phyloP scores from a whole-genome alignment of 2,329 filamentous ascomycete genomes.

The Clonostachys rhizophaga region DNA sequence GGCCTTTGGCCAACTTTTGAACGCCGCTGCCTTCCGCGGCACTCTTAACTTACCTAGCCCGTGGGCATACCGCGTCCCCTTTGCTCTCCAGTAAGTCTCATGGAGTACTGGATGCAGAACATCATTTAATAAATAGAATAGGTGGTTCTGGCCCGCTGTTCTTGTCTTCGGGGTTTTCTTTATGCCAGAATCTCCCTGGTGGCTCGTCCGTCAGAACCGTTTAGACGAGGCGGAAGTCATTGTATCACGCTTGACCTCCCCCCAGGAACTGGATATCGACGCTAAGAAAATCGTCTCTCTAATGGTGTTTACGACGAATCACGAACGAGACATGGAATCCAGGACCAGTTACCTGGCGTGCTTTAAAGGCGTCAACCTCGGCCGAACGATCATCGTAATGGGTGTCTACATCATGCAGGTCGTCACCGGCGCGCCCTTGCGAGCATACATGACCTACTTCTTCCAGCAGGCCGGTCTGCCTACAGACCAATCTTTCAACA shows the following conservation, averaged over 20 bases:
- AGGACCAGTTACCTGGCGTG: slow-evolving; percentile 30
- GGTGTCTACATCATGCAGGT: slow-evolving; percentile 28
- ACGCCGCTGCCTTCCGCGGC: slow-evolving; percentile 26
- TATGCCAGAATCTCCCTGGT: slow-evolving; percentile 39
- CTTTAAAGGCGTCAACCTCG: slow-evolving; percentile 35
- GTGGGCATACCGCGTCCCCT: slow-evolving; percentile 28
- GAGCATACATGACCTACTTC: slow-evolving; percentile 40
- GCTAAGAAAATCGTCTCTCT: slow-evolving; percentile 39
- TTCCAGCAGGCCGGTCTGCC: slow-evolving; percentile 33
- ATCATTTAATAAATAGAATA: not conserved
- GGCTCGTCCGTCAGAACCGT: slow-evolving; percentile 28
- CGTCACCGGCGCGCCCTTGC: slow-evolving; percentile 26
- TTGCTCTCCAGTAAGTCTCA: slow-evolving; percentile 26
- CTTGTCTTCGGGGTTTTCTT: slow-evolving; percentile 26
- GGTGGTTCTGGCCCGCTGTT: slow-evolving; percentile 32
- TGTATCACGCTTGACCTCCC: not conserved
- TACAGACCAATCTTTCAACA: slow-evolving; percentile 24
- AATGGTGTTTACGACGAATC: slow-evolving; percentile 50
- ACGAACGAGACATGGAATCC: slow-evolving; percentile 27
- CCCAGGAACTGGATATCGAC: slow-evolving; percentile 6
- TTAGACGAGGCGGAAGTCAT: slow-evolving; percentile 18
- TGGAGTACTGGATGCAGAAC: slow-evolving; percentile 22
- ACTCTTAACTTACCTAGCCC: slow-evolving; percentile 15
- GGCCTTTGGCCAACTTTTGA: slow-evolving; percentile 29
- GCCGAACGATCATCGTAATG: slow-evolving; percentile 32